Base-by-base conservation (phyloP, 2,329 filamentous ascomycete species). In the Fusarium drepaniforme region DNA sequence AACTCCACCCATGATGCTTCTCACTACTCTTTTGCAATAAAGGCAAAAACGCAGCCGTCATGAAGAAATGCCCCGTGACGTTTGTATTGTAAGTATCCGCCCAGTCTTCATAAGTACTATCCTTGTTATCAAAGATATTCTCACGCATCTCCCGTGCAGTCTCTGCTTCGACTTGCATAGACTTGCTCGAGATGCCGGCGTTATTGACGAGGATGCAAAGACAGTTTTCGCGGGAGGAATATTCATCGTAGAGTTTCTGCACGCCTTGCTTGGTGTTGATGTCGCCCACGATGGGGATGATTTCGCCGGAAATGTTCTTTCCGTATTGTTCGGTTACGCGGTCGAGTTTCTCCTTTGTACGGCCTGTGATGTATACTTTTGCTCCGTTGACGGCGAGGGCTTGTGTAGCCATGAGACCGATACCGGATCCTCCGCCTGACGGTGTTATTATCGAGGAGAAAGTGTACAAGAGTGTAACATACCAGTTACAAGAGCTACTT, bases 61-160 rank as follows among this genome's bases (percentile, higher is more conserved):
- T 86, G 74, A 92, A 93, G 84, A 90, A 93, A 66, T 91, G 86
- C 70, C 89, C 90, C 37, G 94, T 90, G 13, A 96, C 93, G 74
- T 97, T 95, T 23, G 93, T 94, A 68, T 90, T 89, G 85, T 93
- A 96, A 0, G 90, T 90, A 46, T 88, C 83, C n/a, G 88, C 88
- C 94, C 94, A 97, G 77, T 93, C 90, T 38, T 94, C 90, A 67
- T 93, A 87, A 0, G 85, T 90, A 4, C 83, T 80, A 1, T 82
- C 78, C 66, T 92, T 87, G 49, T 89, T 86, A 61, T 95, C 90
- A 84, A 95, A 97, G 33, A 94, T 85, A 81, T 91, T 90, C 66
- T 89, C 79, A 71, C 88, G 89, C 68, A 92, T 85, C 59, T 89
- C 87, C 64, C 88, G 86, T 1, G 80, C 77, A 0, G 87, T 86